Evolutionary conservation across 768 basidiomycete genomes (phyloP).

Genomic region (Boletus rufocinnamomeus): DNA sequence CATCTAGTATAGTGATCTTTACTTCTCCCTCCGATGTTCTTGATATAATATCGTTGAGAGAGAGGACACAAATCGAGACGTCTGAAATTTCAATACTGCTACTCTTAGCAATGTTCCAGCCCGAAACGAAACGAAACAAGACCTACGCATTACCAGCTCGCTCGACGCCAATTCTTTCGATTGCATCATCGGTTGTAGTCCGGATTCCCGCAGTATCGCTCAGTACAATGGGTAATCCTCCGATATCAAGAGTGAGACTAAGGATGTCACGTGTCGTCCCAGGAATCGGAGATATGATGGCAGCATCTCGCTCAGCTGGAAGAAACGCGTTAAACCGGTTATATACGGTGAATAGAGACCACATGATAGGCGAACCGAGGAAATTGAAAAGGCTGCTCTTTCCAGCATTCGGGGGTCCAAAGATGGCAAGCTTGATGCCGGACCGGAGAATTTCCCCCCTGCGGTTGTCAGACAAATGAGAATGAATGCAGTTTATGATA

Average conservation of each 20-base stretch:
- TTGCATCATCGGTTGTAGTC: conserved; percentile 57
- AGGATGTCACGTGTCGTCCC: conserved; percentile 91
- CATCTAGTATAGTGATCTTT: conserved; percentile 43
- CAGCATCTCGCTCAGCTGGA: conserved; percentile 81
- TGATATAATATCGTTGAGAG: conserved; percentile 52
- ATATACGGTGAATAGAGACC: neutral
- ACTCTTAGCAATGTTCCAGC: neutral
- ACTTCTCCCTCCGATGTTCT: conserved; percentile 1
- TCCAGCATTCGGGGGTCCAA: conserved; percentile 93
- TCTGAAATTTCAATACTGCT: conserved; percentile 67
- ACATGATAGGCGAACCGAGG: conserved; percentile 51
- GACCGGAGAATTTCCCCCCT: conserved; percentile 82
- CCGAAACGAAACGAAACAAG: neutral
- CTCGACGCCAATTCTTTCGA: conserved; percentile 82
- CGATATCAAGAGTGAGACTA: conserved; percentile 85
- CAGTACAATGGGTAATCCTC: conserved; percentile 77
- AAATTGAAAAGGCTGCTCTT: conserved; percentile 89
- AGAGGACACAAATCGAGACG: conserved; percentile 77
- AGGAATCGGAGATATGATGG: conserved; percentile 85
- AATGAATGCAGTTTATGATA: conserved; percentile 53
- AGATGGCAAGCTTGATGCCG: conserved; percentile 83
- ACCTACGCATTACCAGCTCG: conserved; percentile 69
- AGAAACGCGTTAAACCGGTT: neutral
- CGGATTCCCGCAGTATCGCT: conserved; percentile 88
- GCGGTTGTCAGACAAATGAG: conserved; percentile 66